Evolutionary conservation across 345 rosid species (phyloP), one percentile per base, ranked within the genome.

Genomic region (Euphorbia tirucalli): DNA sequence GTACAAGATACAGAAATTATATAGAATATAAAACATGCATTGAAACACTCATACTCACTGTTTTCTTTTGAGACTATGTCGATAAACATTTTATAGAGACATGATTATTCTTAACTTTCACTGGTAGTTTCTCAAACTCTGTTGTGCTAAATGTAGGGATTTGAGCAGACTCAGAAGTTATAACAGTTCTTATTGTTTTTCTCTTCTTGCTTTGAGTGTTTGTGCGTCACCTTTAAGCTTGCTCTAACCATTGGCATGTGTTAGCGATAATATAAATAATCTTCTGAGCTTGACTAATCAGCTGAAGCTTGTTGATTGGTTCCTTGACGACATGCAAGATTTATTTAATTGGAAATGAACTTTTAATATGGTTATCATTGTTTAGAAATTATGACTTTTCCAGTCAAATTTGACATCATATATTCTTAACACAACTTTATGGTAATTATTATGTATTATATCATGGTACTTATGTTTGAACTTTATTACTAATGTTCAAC

Each of bases 221-320:
- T 31, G n/a, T 28, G 39, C 43, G 43, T 49, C 43, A 50, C 50
- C 70, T 25, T 66, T 39, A n/a, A 64, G 31, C 30, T 64, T 27
- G 3, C 6, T 46, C 15, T 66, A 21, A 9, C 41, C 14, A 46
- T 46, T 46, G 11, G 52, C 39, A 35, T 7, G 39, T 35, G 39
- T 35, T 35, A 3, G 7, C 3, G 4, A 35, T 7, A 3, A 35
- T 35, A 35, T 35, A 35, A 35, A 7, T 7, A 35, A 35, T 35
- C 7, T 35, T 7, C 39, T 35, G 39, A 7, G 39, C 39, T 7
- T 35, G 3, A 35, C 39, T 7, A 3, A 35, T 35, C n/a, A n/a
- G n/a, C 39, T 35, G 4, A 7, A 35, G 39, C 39, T 35, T 3
- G 39, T 46, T 13, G 3, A 46, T 46, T 46, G 14, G 52, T 16